Evolutionary conservation across 768 basidiomycete genomes (phyloP).

Genomic region (Chalciporus pseudorubinellus): DNA sequence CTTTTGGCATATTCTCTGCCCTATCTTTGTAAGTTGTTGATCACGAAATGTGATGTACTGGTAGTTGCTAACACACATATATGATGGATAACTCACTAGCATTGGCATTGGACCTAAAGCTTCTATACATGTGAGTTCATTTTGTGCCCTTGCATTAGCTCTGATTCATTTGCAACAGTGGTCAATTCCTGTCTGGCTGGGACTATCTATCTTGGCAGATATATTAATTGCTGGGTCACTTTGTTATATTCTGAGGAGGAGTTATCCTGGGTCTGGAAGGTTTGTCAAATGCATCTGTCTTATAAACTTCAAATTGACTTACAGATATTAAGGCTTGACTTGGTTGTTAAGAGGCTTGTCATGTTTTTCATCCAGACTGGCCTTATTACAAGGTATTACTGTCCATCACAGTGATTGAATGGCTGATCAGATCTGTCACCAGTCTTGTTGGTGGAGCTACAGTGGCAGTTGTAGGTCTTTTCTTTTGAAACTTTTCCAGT

Average conservation of each 20-base stretch:
- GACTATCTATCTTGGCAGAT: slow-evolving; percentile 18
- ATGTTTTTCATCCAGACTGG: slow-evolving; percentile 28
- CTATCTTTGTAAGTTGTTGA: slow-evolving; percentile 13
- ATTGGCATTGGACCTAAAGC: neutral
- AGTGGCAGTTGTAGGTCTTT: slow-evolving; percentile 18
- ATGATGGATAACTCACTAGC: neutral
- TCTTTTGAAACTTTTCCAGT: neutral
- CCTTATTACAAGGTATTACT: slow-evolving; percentile 20
- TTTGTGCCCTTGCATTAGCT: neutral
- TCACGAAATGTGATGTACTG: neutral
- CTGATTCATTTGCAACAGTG: slow-evolving; percentile 12
- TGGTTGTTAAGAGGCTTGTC: slow-evolving; percentile 15
- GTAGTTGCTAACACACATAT: neutral
- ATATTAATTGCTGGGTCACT: slow-evolving; percentile 24
- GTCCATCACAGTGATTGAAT: neutral
- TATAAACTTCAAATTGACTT: neutral
- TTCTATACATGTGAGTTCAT: neutral
- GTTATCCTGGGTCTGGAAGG: slow-evolving; percentile 10
- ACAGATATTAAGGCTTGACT: slow-evolving; percentile 6
- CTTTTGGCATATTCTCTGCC: slow-evolving; percentile 12
- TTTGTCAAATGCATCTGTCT: neutral
- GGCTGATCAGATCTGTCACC: neutral
- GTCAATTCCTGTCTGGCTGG: slow-evolving; percentile 21
- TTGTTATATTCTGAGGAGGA: slow-evolving; percentile 11
- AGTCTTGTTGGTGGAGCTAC: slow-evolving; percentile 18